phyloP scores from a whole-genome alignment of 2,329 filamentous ascomycete genomes.

The Fusarium sublunatum region DNA sequence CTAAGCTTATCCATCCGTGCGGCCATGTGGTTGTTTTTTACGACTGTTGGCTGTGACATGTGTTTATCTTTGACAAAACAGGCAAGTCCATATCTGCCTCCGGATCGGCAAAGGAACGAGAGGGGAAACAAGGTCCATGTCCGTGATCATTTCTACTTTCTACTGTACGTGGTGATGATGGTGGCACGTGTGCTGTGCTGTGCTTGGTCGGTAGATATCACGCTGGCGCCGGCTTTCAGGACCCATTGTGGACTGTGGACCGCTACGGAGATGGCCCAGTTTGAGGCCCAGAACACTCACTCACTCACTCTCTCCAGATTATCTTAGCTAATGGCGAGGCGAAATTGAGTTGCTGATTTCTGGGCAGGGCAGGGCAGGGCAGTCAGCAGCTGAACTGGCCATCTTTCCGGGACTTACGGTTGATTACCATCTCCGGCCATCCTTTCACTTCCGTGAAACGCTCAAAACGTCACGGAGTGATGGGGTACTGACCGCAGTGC shows the following conservation, averaged over 20 bases:
- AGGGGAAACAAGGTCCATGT: constrained; percentile 1
- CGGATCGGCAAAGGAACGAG: constrained; percentile 1
- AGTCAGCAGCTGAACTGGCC: neutral
- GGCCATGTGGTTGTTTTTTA: constrained; percentile 36
- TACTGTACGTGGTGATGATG: neutral
- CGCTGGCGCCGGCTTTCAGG: constrained; percentile 1
- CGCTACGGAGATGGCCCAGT: constrained; percentile 2
- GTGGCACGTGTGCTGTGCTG: neutral
- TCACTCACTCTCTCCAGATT: neutral
- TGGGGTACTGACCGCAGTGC: neutral
- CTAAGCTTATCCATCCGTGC: constrained; percentile 27
- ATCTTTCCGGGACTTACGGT: neutral
- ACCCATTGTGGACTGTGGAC: constrained; percentile 12
- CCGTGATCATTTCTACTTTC: constrained; percentile 10
- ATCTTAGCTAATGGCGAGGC: too few relatives aligned
- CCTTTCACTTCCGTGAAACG: neutral
- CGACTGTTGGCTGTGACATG: neutral
- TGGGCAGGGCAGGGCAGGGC: too few relatives aligned
- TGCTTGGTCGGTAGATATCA: constrained; percentile 12
- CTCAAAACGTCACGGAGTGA: neutral
- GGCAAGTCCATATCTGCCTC: neutral
- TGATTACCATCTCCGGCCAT: neutral
- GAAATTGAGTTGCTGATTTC: too few relatives aligned
- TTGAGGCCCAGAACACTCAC: constrained; percentile 3
- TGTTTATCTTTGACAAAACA: neutral